Conservation (phyloP, 2,329 filamentous ascomycete species). For the Monascus ruber region DNA sequence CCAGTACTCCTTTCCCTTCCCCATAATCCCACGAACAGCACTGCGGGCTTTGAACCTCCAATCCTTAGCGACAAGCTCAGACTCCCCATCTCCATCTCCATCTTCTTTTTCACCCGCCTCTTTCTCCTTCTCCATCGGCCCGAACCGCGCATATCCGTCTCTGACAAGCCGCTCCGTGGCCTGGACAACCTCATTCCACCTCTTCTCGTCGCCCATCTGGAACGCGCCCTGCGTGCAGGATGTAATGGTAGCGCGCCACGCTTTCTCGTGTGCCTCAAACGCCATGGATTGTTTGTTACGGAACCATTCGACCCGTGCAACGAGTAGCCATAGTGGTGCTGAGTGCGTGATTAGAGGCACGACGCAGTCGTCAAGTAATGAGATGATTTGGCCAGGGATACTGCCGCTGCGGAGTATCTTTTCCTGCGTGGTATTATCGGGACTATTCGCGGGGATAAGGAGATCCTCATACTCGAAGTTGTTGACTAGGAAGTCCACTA, state of each 20-base stretch:
- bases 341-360: conserved; percentile 75
- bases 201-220: conserved; percentile 46
- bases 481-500: conserved; percentile 60
- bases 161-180: conserved; percentile 67
- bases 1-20: conserved; percentile 70
- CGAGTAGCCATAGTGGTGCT: conserved; percentile 63
- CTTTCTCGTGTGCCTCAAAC: conserved; percentile 76
- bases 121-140: conserved; percentile 44
- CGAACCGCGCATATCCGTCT: conserved; percentile 71
- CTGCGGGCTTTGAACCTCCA: conserved; percentile 87
- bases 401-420: conserved; percentile 44
- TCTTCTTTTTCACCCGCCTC: conserved; percentile 40
- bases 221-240: conserved; percentile 33
- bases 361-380: conserved; percentile 62
- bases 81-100: conserved; percentile 30
- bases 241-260: conserved; percentile 61
- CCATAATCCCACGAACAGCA: conserved; percentile 71
- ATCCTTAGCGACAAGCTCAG: conserved; percentile 57
- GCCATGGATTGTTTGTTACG: conserved; percentile 58
- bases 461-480: conserved; percentile 28
- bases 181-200: conserved; percentile 62
- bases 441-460: conserved; percentile 15
- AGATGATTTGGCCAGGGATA: conserved; percentile 42
- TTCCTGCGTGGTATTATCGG: conserved; percentile 19
- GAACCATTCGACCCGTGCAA: conserved; percentile 64